Percentiles rank a stretch among this genome's conserved stretches.
Conservation (phyloP, 495 filamentous ascomycete genomes). For the Friedmanniomyces simplex region DNA sequence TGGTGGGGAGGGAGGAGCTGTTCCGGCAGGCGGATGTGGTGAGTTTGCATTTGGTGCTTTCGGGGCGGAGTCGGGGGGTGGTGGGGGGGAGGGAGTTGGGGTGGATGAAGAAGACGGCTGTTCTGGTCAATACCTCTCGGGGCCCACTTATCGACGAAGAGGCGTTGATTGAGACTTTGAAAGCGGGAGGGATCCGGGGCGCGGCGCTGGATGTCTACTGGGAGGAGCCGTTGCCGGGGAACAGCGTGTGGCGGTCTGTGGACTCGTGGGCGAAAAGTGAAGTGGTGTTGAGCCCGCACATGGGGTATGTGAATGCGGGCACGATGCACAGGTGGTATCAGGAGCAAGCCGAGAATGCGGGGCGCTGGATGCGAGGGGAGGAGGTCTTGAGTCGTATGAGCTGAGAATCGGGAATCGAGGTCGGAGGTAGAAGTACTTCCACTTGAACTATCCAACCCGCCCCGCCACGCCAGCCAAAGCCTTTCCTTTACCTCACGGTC, state of each 20-base stretch:
- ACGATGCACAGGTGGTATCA: slow-evolving; percentile 58
- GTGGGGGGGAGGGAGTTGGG: slow-evolving; percentile 49
- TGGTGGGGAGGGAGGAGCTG: slow-evolving; percentile 54
- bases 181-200: slow-evolving; percentile 53
- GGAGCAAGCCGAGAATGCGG: slow-evolving; percentile 57
- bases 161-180: slow-evolving; percentile 51
- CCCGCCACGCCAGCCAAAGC: too few relatives aligned
- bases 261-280: slow-evolving; percentile 58
- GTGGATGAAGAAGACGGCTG: slow-evolving; percentile 52
- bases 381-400: slow-evolving; percentile 32
- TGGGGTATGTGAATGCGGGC: slow-evolving; percentile 66
- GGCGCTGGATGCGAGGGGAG: slow-evolving; percentile 54
- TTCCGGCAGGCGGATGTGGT: slow-evolving; percentile 59
- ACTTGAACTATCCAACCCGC: too few relatives aligned
- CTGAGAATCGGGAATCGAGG: too few relatives aligned
- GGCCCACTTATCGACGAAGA: slow-evolving; percentile 63
- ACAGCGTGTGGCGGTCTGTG: slow-evolving; percentile 60
- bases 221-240: slow-evolving; percentile 56
- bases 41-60: slow-evolving; percentile 62
- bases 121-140: slow-evolving; percentile 68
- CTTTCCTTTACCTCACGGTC: too few relatives aligned
- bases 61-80: slow-evolving; percentile 53
- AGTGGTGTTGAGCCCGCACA: slow-evolving; percentile 67
- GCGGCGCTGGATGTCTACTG: slow-evolving; percentile 78
- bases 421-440: too few relatives aligned